Evolutionary conservation across 2,329 filamentous ascomycete genomes (phyloP).

Genomic region (Penicillium sp.): DNA sequence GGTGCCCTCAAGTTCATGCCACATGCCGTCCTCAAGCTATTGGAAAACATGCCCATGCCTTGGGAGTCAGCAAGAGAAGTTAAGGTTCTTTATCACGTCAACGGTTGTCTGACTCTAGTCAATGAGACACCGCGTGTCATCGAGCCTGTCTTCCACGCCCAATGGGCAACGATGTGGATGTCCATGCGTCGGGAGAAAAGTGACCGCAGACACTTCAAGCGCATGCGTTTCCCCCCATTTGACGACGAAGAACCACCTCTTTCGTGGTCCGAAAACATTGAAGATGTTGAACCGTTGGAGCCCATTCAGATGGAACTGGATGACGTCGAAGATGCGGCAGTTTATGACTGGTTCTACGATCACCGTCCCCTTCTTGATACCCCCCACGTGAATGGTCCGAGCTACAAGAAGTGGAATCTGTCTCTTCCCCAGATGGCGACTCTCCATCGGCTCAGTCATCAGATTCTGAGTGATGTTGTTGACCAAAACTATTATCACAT

Average conservation of each 20-base stretch:
- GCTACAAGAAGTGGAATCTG: slow-evolving; percentile 95
- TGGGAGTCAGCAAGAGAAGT: slow-evolving; percentile 97
- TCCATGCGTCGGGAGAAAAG: slow-evolving; percentile 98
- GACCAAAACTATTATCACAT: slow-evolving; percentile 98
- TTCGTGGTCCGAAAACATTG: slow-evolving; percentile 98
- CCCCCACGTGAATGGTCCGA: slow-evolving; percentile 89
- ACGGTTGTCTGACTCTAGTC: slow-evolving; percentile 92
- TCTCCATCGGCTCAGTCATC: slow-evolving; percentile 85
- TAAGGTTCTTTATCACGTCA: slow-evolving; percentile 97
- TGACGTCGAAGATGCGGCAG: slow-evolving; percentile 83
- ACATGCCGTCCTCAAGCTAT: slow-evolving; percentile 90
- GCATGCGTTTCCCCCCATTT: slow-evolving; percentile 98
- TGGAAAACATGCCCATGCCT: slow-evolving; percentile 99
- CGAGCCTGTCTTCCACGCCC: slow-evolving; percentile 94
- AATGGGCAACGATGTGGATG: slow-evolving; percentile 99
- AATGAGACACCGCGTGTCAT: slow-evolving; percentile 97
- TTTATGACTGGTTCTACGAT: slow-evolving; percentile 98
- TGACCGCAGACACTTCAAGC: slow-evolving; percentile 91
- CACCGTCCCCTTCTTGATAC: slow-evolving; percentile 88
- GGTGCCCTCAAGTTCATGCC: slow-evolving; percentile 99
- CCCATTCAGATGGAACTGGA: slow-evolving; percentile 98
- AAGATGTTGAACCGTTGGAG: slow-evolving; percentile 95
- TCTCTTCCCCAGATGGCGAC: slow-evolving; percentile 93
- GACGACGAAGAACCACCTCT: slow-evolving; percentile 97
- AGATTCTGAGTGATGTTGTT: slow-evolving; percentile 83